Base-by-base conservation (phyloP, 1,284 basidiomycete genomes). In the Puccinia triticina region DNA sequence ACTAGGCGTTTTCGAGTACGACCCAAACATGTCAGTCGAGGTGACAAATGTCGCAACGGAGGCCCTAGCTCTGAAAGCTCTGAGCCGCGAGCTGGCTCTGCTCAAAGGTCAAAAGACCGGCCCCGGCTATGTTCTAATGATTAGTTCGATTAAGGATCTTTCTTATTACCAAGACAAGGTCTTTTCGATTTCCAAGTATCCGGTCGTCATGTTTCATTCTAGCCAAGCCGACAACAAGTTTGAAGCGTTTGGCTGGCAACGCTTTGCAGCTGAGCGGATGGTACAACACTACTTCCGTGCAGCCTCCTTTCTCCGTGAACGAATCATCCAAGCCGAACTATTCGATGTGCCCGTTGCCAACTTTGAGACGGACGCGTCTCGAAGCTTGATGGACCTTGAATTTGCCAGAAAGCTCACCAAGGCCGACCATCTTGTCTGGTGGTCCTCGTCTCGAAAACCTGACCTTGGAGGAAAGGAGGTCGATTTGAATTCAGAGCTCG, bases 361-460 rank as follows among this genome's bases (percentile, higher is more conserved):
- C 87, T 90, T 99, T 73, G 94, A 95, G 72, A 92, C 93, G 10
- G 96, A 99, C 86, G 92, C 95, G 74, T 92, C 94, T 0, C 88
- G 98, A 26, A 90, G 93, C 84, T 89, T 97, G 46, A 92, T 95
- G 1, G 97, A 99, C 85, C 90, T 99, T 83, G 93, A 92, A 84
- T 96, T 98, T 86, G 94, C 96, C 0, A 91, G 96, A 7, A 91
- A 93, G 32, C 88, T 99, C 67, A 89, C 92, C 75, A 91, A 92
- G 80, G 93, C 97, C 84, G 97, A 99, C 86, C 92, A 94, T 87
- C 89, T 98, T 1, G 89, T 99, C 0, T 99, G 97, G 97, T 99
- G 97, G 97, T 96, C 96, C 3, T 90, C 92, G 0, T 91, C 92
- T 4, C 91, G 93, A 50, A 90, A 90, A n/a, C 96, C 97, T 3